phyloP scores from a whole-genome alignment of 306 rosid species.

The Malus fusca region DNA sequence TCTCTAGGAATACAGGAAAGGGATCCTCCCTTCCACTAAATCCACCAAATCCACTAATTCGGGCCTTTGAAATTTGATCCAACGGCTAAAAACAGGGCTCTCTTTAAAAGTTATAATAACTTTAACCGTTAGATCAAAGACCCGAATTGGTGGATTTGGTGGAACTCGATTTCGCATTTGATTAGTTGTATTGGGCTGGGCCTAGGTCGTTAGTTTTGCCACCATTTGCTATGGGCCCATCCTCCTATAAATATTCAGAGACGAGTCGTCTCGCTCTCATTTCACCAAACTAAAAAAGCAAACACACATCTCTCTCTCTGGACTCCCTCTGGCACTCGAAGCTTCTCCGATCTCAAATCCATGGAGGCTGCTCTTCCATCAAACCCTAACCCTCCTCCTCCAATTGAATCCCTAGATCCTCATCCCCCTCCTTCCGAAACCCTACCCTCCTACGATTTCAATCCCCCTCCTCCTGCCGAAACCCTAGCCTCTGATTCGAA shows the following conservation, averaged over 20 bases:
- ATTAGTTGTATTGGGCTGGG: neutral
- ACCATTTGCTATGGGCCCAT: neutral
- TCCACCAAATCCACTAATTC: no score
- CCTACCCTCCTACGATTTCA: slow-evolving; percentile 17
- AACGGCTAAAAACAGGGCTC: no score
- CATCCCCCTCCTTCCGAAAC: slow-evolving; percentile 21
- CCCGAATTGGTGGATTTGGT: no score
- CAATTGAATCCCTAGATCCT: slow-evolving; percentile 25
- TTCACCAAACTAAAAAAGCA: neutral
- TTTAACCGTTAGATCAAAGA: no score
- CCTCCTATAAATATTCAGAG: neutral
- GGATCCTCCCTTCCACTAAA: no score
- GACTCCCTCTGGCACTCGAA: neutral
- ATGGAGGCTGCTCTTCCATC: slow-evolving; percentile 61
- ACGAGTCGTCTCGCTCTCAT: neutral
- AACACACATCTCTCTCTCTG: neutral
- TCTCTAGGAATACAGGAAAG: no score
- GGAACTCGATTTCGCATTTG: no score
- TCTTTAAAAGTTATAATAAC: no score
- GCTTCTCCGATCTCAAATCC: slow-evolving; percentile 5
- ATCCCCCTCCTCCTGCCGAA: slow-evolving; percentile 10
- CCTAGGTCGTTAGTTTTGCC: neutral
- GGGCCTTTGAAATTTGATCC: no score
- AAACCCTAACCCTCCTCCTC: slow-evolving; percentile 20
- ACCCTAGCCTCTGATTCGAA: neutral